Evolutionary conservation across 73 alveolate genomes (phyloP), one percentile per base, ranked within the genome.

Genomic region (Paramecium biaurelia): DNA sequence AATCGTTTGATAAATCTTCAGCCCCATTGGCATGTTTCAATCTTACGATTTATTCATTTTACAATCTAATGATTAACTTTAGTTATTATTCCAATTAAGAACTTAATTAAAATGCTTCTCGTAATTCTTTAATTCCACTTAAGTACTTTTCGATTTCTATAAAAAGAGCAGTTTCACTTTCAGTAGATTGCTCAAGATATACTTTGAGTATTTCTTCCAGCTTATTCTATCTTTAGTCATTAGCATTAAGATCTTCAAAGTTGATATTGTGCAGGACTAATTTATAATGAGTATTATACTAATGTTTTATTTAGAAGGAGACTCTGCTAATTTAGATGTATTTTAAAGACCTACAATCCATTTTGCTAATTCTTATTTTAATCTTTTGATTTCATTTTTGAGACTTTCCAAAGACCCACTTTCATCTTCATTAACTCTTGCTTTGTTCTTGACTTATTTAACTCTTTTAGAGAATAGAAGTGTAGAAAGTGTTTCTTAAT

Each of bases 401-500:
- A 89, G 57, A 89, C 92, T 45, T 15, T 89, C 94, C 14, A 89
- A 76, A 72, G 70, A 57, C 14, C 94, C 94, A 82, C 93, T 86
- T 18, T 89, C 76, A 57, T 94, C 95, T 57, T 93, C 95, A 92
- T 76, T 93, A 38, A 58, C 93, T 38, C 94, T 63, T 26, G 92
- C 89, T 89, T 93, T 95, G 85, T 92, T 85, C 76, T 93, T 95
- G 5, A 93, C 92, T 85, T 93, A 79, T 88, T 95, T 95, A 2
- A 92, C 95, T 93, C 94, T 93, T 47, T 89, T 94, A 18, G 98
- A 70, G 86, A 93, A 95, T 70, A 84, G 57, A 23, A 95, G 90
- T 34, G 98, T 93, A 32, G 93, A 95, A 8, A 95, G 93, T 41
- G 96, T 95, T 42, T 95, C 98, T 59, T 92, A 93, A 72, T 85